A percentile compares a stretch with the other conserved stretches of the same genome.
These are phyloP conservation scores for Hypoxylon sp. DNA, from an alignment of 2,329 filamentous ascomycete species.

Conservation along the genomic window DNA sequence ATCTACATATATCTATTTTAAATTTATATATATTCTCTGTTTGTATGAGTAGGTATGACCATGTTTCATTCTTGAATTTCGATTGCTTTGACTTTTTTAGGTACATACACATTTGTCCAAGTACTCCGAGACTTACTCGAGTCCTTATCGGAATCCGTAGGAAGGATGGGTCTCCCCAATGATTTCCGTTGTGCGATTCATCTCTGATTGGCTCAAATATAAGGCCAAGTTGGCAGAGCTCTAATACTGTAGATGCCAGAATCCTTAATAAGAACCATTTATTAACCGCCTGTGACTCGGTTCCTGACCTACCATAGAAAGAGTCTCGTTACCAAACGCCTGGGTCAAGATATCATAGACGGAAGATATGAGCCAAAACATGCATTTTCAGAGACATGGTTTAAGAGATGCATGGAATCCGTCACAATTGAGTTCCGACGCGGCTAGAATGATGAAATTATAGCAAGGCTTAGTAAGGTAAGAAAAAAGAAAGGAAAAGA, in stretches of 20 bases:
- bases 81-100: constrained; percentile 4
- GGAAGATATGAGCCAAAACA: not conserved
- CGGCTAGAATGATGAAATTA: not conserved
- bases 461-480: not conserved
- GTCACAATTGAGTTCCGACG: not conserved
- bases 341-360: constrained; percentile 9
- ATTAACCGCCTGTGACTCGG: not conserved
- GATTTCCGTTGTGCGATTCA: constrained; percentile 51
- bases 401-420: not conserved
- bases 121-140: not conserved
- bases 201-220: constrained; percentile 48
- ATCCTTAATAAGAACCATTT: constrained; percentile 15
- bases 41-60: too few relatives aligned
- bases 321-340: constrained; percentile 16
- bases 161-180: constrained; percentile 52
- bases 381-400: not conserved
- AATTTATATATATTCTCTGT: not conserved
- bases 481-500: not conserved
- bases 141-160: constrained; percentile 48
- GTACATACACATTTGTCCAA: not conserved
- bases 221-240: constrained; percentile 13
- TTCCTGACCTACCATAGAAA: constrained; percentile 12
- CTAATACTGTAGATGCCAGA: not conserved
- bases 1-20: not conserved
- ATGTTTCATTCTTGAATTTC: constrained; percentile 1